Base-by-base conservation (phyloP, 1,284 basidiomycete species). In the Leccinum variabile region DNA sequence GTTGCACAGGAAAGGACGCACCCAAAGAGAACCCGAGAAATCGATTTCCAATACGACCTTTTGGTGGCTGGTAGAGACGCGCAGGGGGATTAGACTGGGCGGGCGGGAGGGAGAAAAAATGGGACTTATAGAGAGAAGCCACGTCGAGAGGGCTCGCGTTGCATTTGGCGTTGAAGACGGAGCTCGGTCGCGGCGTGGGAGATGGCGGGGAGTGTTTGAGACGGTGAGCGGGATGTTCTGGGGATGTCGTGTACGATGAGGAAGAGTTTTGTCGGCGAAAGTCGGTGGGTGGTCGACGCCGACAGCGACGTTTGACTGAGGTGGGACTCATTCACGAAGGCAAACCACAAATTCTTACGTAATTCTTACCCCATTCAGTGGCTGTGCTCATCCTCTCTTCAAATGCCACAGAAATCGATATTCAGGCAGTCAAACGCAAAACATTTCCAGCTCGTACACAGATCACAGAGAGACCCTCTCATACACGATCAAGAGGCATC, bases 391-490 rank as follows among this genome's bases (percentile, higher is more conserved):
- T 18, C n/a, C 65, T 49, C 11, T 44, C 18, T 28, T 2, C 35
- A 6, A 8, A 90, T 90, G 88, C 80, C 89, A 57, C 78, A 80
- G 67, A 92, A 89, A 77, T 97, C 95, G 32, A 88, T 95, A 70
- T 99, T 93, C 80, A 89, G 95, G 67, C 89, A 89, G 69, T 91
- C 94, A 10, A 91, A 92, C 6, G 88, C 91, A 61, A 88, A 92
- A 74, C 95, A 98, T 77, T 98, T 96, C 71, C 95, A 98, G 81
- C 91, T 99, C 56, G 96, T 99, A 30, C 95, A 99, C 76, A 86
- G 97, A 65, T 98, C 97, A 10, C 95, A 96, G 72, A 82, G 97
- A 61, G 97, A 99, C 79, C 96, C 97, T 2, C 86, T 97, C 56
- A 94, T 95, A 69, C 90, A 98, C 74, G 97, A 99, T 70, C 89